phyloP scores from a whole-genome alignment of 2,329 filamentous ascomycete genomes.

The Aspergillus awamori region DNA sequence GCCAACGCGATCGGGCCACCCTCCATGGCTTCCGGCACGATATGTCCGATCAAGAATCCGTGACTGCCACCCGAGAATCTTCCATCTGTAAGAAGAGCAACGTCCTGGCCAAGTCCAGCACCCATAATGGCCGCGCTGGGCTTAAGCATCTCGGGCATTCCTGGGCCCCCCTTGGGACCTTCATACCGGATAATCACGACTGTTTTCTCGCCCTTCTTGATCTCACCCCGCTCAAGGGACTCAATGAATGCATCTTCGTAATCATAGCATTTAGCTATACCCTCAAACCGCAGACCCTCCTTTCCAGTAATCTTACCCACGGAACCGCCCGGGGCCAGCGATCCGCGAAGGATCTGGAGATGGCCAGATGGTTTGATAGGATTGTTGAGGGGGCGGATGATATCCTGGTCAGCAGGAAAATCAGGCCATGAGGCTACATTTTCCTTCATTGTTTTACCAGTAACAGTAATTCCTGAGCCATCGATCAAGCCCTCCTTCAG shows the following conservation, averaged over 20 bases:
- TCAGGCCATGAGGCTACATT: conserved; percentile 11
- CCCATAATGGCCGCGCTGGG: conserved; percentile 71
- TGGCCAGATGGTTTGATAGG: conserved; percentile 68
- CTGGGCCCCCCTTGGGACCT: conserved; percentile 69
- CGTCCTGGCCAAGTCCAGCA: conserved; percentile 66
- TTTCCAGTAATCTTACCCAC: conserved; percentile 74
- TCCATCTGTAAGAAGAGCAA: conserved; percentile 68
- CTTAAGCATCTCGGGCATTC: conserved; percentile 73
- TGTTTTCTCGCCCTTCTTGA: conserved; percentile 70
- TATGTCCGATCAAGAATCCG: conserved; percentile 38
- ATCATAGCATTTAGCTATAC: conserved; percentile 67
- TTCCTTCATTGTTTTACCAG: conserved; percentile 15
- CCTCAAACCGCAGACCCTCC: conserved; percentile 64
- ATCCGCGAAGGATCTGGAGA: conserved; percentile 67
- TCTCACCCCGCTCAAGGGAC: conserved; percentile 63
- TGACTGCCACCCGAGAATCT: conserved; percentile 47
- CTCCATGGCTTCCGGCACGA: conserved; percentile 19
- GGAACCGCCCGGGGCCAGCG: conserved; percentile 65
- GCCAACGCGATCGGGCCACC: conserved; percentile 16
- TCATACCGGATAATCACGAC: conserved; percentile 72
- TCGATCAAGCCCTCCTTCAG: conserved; percentile 14
- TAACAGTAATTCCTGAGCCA: conserved; percentile 12
- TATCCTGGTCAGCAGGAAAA: conserved; percentile 6
- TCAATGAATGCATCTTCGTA: conserved; percentile 65
- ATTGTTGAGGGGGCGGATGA: conserved; percentile 56